Evolutionary conservation across 768 basidiomycete species (phyloP), one percentile per base, ranked within the genome.

Genomic region (Lactifluus echinatus): DNA sequence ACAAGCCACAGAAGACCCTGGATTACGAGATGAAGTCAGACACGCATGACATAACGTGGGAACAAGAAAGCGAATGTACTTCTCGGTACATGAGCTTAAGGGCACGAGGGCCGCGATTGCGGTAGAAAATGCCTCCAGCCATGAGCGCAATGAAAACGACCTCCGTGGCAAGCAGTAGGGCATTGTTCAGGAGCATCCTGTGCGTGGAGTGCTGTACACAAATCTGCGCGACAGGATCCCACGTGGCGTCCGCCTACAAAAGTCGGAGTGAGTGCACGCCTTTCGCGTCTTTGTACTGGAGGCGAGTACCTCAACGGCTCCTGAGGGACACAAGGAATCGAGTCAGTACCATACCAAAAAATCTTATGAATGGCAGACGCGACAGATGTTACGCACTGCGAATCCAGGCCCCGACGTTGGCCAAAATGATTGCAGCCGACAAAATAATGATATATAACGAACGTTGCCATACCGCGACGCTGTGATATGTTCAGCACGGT

Each of bases 1-100:
- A 42, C 10, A 10, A 62, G 61, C 61, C 58, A 62, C 15, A 51
- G 10, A 4, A 62, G 44, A 11, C 61, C 61, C 61, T 61, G 48
- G 14, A 43, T 17, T 2, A 31, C n/a, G 21, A 23, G 14, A 52
- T 23, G 10, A 24, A 11, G 15, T 57, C 34, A 50, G 47, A 46
- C 11, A 46, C 11, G 21, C 10, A 11, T 28, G 24, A 8, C 19
- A 28, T n/a, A 36, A 7, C 17, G n/a, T 0, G 23, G 33, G 15
- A 49, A 21, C 2, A 2, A 42, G 34, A n/a, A 7, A 5, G 12
- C 2, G 6, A 21, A 42, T 36, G 34, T 33, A 61, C 60, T 21
- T 62, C 61, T 53, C 61, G 53, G 39, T 42, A 60, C 52, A 62
- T 54, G 17, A 60, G 28, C 5, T n/a, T 48, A 23, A 60, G 40